Evolutionary conservation across 805 yeast species (phyloP).

Genomic region (Starmerella bombicola): DNA sequence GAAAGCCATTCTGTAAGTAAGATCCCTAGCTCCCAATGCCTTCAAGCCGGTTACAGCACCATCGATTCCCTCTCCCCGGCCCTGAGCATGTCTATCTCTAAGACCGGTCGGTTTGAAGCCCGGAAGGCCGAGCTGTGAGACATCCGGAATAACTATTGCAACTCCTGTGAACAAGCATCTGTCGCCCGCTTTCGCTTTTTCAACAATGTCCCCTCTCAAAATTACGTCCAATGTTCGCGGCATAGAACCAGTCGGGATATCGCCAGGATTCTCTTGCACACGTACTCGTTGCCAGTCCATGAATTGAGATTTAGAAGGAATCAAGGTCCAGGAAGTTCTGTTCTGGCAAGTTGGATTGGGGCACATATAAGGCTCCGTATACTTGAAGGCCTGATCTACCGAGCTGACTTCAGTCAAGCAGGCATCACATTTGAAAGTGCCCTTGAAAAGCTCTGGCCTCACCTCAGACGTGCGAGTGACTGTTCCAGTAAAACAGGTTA

Average conservation of each 20-base stretch:
- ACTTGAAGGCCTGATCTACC: constrained; percentile 84
- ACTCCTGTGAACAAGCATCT: constrained; percentile 88
- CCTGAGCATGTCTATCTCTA: constrained; percentile 48
- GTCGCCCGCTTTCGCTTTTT: constrained; percentile 94
- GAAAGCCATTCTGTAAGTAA: constrained; percentile 83
- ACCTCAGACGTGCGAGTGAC: constrained; percentile 94
- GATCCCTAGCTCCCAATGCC: constrained; percentile 85
- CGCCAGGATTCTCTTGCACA: constrained; percentile 90
- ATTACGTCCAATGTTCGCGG: constrained; percentile 92
- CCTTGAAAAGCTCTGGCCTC: constrained; percentile 82
- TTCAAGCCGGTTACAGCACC: constrained; percentile 83
- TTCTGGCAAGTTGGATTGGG: constrained; percentile 79
- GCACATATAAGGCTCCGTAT: constrained; percentile 89
- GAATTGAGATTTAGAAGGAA: constrained; percentile 72
- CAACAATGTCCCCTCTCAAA: constrained; percentile 86
- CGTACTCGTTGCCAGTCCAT: constrained; percentile 95
- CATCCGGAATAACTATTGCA: constrained; percentile 88
- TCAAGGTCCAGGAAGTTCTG: constrained; percentile 72
- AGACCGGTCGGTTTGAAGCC: constrained; percentile 82
- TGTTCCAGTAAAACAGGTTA: constrained; percentile 80
- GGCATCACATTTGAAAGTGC: constrained; percentile 76
- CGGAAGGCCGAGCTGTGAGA: constrained; percentile 84
- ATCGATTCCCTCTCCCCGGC: constrained; percentile 54
- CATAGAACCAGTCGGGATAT: constrained; percentile 97
- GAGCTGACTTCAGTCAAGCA: constrained; percentile 78